Evolutionary conservation across 2,329 filamentous ascomycete species (phyloP).

Genomic region (Metarhizium anisopliae): DNA sequence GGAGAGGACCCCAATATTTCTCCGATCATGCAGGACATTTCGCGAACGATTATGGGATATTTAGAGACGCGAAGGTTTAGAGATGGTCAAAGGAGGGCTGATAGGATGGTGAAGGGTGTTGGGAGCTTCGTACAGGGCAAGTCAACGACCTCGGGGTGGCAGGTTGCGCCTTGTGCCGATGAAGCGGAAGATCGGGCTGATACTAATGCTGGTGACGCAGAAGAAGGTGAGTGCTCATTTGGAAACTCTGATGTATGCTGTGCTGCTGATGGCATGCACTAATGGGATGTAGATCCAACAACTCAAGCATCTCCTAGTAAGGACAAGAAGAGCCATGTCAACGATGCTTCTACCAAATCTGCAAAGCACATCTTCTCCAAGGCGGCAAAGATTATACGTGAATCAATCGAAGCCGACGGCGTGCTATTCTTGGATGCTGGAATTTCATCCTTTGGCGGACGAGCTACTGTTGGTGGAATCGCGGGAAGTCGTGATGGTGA

Average conservation of each 20-base stretch:
- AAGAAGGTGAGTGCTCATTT: background rate
- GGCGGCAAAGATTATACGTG: conserved; percentile 34
- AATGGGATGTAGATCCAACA: background rate
- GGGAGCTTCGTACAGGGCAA: conserved; percentile 27
- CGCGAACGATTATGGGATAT: conserved; percentile 25
- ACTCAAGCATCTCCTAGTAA: background rate
- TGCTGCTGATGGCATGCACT: background rate
- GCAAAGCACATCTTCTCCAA: conserved; percentile 26
- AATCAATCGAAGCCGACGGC: conserved; percentile 32
- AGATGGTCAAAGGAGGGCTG: conserved; percentile 19
- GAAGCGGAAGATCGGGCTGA: background rate
- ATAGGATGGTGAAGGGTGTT: conserved; percentile 28
- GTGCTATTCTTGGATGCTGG: conserved; percentile 25
- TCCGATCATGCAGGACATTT: conserved; percentile 17
- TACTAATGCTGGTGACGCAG: background rate
- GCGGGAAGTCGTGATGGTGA: background rate
- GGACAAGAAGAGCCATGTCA: background rate
- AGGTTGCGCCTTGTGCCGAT: background rate
- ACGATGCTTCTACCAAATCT: conserved; percentile 2
- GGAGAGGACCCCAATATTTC: conserved; percentile 17
- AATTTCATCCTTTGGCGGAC: conserved; percentile 14
- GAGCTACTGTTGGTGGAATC: background rate
- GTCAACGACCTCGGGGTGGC: conserved; percentile 18
- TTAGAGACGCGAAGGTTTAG: conserved; percentile 22
- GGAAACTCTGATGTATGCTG: background rate